A percentile compares a stretch with the other conserved stretches of the same genome.
Evolutionary conservation across 2,329 filamentous ascomycete species (phyloP).

Genomic region (Pestalotiopsis fici): DNA sequence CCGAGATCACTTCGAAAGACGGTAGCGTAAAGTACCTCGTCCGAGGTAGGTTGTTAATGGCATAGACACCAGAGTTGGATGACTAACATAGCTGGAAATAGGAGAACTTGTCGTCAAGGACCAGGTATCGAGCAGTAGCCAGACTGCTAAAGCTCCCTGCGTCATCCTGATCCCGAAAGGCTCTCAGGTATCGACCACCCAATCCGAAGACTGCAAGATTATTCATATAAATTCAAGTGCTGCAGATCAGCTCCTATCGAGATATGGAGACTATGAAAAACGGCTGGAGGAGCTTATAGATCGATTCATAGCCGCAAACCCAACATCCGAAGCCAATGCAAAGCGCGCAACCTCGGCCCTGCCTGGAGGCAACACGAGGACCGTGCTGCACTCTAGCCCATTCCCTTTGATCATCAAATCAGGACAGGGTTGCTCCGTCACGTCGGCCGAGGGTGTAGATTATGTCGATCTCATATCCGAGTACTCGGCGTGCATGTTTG

Average conservation of each 20-base stretch:
- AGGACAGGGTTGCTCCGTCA: conserved; percentile 33
- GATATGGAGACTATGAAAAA: neutral
- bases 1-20: neutral
- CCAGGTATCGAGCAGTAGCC: neutral
- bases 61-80: neutral
- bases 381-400: conserved; percentile 36
- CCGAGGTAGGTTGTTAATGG: neutral
- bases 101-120: neutral
- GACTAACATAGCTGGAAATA: neutral
- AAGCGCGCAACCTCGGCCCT: conserved; percentile 5
- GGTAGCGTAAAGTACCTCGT: neutral
- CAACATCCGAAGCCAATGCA: neutral
- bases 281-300: neutral
- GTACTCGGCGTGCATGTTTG: conserved; percentile 66
- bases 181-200: neutral
- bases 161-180: neutral
- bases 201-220: neutral
- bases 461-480: conserved; percentile 59
- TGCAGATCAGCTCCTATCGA: neutral
- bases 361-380: conserved; percentile 31
- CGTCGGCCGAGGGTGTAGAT: conserved; percentile 40
- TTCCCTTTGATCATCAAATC: conserved; percentile 44
- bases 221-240: neutral
- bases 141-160: neutral
- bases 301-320: neutral